Conservation (phyloP, 2,329 filamentous ascomycete genomes). For the Arthroderma sp. region DNA sequence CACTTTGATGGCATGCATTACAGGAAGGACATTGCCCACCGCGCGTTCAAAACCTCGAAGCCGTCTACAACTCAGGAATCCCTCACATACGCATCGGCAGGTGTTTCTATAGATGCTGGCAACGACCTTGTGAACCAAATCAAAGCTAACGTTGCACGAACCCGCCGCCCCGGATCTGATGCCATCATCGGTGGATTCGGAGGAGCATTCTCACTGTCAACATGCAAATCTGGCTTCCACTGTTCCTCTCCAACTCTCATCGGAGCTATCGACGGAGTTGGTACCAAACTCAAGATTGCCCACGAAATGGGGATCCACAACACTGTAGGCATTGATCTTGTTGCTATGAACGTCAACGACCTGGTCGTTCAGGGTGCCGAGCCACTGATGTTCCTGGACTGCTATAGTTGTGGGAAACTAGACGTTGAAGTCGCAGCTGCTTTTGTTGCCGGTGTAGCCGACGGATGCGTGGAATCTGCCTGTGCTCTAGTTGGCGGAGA, state of each 20-base stretch:
- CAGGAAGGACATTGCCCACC: slow-evolving; percentile 82
- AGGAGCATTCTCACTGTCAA: slow-evolving; percentile 66
- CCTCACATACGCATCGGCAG: slow-evolving; percentile 84
- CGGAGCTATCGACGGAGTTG: slow-evolving; percentile 91
- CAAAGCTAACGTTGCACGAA: slow-evolving; percentile 78
- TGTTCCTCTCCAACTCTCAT: slow-evolving; percentile 66
- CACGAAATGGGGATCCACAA: slow-evolving; percentile 81
- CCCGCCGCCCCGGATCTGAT: slow-evolving; percentile 73
- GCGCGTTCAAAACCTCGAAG: slow-evolving; percentile 36
- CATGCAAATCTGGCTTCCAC: slow-evolving; percentile 59
- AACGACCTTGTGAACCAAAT: slow-evolving; percentile 88
- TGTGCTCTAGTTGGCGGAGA: slow-evolving; percentile 94
- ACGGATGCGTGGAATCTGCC: slow-evolving; percentile 70
- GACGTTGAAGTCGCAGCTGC: slow-evolving; percentile 62
- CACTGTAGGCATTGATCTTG: slow-evolving; percentile 90
- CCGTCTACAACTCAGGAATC: slow-evolving; percentile 19
- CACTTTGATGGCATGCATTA: slow-evolving; percentile 83
- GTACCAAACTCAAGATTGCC: slow-evolving; percentile 93
- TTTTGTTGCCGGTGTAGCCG: slow-evolving; percentile 85
- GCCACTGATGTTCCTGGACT: slow-evolving; percentile 93
- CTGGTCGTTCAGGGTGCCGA: slow-evolving; percentile 91
- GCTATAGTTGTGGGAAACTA: slow-evolving; percentile 86
- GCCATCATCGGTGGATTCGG: slow-evolving; percentile 94
- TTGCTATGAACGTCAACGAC: slow-evolving; percentile 99
- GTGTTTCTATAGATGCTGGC: slow-evolving; percentile 87